Base-by-base conservation (phyloP, 164 flowering plant genomes). In the Vitis rotundifolia region DNA sequence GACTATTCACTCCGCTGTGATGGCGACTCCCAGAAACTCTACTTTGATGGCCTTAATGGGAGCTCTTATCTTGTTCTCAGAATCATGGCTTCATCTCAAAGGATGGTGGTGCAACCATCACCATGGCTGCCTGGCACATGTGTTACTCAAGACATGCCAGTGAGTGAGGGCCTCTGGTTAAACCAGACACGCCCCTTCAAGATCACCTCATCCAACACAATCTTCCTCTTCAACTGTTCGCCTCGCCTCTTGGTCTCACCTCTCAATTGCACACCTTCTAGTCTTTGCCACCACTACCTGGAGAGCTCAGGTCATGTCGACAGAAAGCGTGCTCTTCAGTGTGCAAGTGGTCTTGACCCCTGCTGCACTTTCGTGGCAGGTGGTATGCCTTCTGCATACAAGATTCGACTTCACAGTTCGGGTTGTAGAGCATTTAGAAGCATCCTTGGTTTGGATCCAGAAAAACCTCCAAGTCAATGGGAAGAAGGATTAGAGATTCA, bases 401-500 rank as follows among this genome's bases (percentile, higher is more conserved):
- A 83, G 80, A 85, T 88, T 31, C 64, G 89, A 66, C 88, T 88
- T 63, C 89, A 84, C 64, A 74, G 26, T 68, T 86, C 90, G 1
- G 90, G 91, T 10, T 90, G 94, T 55, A 75, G 50, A 73, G 91
- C 87, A 7, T 88, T 85, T 59, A 83, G 89, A 75, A 90, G 94
- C 84, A 77, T 88, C 59, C 75, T 90, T 66, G 76, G 80, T 67
- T 71, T 88, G 71, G 80, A 88, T 73, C 70, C 76, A 0, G 68
- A 48, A 11, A 79, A 74, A 68, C 87, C 87, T 3, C 76, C 83
- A 0, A 73, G 49, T 29, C 76, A 83, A 47, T 90, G 92, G 92
- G 83, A 85, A 66, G 87, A 86, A 71, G 94, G 94, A 0, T 49
- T 90, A 74, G 92, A 90, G 73, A 84, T 88, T 61, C 94, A 88